These are phyloP conservation scores for Vickermania ingenoplastis DNA, from an alignment of 208 protist genomes.

Conservation along the genomic window DNA sequence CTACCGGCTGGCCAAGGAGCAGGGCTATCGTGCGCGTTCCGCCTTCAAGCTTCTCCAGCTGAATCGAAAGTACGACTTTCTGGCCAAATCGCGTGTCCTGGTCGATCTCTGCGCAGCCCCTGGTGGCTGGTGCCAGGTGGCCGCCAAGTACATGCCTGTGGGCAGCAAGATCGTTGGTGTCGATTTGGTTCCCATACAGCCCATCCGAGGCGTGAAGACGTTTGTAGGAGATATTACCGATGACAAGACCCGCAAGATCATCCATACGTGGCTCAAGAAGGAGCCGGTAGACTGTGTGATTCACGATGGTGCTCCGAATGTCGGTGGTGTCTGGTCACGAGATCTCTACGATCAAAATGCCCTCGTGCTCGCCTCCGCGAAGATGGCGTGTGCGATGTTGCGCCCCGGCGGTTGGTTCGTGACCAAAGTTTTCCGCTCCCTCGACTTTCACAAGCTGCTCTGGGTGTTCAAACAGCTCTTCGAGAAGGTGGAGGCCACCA, in stretches of 20 bases:
- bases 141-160: conserved; percentile 95
- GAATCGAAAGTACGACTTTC: conserved; percentile 99
- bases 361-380: conserved; percentile 91
- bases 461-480: conserved; percentile 98
- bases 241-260: conserved; percentile 90
- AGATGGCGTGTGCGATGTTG: conserved; percentile 96
- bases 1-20: conserved; percentile 98
- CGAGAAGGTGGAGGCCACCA: conserved; percentile 97
- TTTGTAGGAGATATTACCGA: conserved; percentile 98
- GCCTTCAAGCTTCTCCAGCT: conserved; percentile 99
- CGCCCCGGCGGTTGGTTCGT: conserved; percentile 92
- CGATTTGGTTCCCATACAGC: conserved; percentile 97
- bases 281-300: conserved; percentile 93
- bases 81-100: conserved; percentile 81
- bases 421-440: conserved; percentile 99
- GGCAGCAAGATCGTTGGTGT: conserved; percentile 95
- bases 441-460: conserved; percentile 97
- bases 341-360: conserved; percentile 98
- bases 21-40: conserved; percentile 97
- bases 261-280: conserved; percentile 93
- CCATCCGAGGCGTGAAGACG: conserved; percentile 94
- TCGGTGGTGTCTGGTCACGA: conserved; percentile 96
- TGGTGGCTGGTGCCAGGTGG: conserved; percentile 95
- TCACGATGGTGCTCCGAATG: conserved; percentile 99
- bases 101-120: conserved; percentile 98